Evolutionary conservation across 2,329 filamentous ascomycete species (phyloP).

Genomic region (Diaporthe amygdali): DNA sequence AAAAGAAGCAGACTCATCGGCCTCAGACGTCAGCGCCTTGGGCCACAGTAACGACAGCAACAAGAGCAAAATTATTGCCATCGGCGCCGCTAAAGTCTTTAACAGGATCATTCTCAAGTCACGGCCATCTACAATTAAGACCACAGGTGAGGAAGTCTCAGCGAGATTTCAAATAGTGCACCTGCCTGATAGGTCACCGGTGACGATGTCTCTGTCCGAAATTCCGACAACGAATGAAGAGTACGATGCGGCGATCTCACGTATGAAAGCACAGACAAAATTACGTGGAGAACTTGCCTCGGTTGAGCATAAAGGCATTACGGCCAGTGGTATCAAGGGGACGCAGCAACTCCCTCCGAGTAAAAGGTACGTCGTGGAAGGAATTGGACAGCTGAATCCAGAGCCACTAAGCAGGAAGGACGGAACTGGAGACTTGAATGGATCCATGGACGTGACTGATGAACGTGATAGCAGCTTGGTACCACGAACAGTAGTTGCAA

Average conservation of each 20-base stretch:
- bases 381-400: too few species aligned
- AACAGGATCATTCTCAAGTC: slow-evolving; percentile 9
- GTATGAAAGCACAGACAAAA: neutral
- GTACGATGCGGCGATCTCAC: slow-evolving; percentile 13
- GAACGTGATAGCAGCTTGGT: neutral
- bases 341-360: neutral
- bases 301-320: neutral
- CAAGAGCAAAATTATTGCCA: neutral
- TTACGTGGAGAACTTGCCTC: neutral
- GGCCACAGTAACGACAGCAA: neutral
- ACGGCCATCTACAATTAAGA: neutral
- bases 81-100: slow-evolving; percentile 5
- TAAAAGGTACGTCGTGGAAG: neutral
- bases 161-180: slow-evolving; percentile 19
- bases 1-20: neutral
- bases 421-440: neutral
- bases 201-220: neutral
- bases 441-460: neutral
- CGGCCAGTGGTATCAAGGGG: neutral
- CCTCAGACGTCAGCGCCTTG: neutral
- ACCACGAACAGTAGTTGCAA: neutral
- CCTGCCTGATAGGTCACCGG: slow-evolving; percentile 11
- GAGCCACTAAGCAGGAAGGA: neutral
- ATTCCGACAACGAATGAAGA: slow-evolving; percentile 20
- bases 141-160: neutral